Conservation (phyloP, 2,329 filamentous ascomycete genomes). For the Diaporthe ampelina region DNA sequence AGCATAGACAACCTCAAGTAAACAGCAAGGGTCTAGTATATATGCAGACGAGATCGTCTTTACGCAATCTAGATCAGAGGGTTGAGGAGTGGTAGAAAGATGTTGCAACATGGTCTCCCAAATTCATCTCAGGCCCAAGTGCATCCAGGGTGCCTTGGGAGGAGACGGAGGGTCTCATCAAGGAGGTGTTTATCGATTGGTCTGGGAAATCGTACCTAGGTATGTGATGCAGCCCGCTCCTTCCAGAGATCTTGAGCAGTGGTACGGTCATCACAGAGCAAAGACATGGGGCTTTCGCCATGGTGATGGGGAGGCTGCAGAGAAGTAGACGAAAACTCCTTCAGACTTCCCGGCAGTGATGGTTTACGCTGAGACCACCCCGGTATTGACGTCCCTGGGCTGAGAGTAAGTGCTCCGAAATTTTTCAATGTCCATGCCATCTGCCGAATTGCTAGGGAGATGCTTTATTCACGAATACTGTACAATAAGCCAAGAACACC, state of each 20-base stretch:
- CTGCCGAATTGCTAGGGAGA: background rate
- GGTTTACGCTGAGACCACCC: no score
- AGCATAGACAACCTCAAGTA: no score
- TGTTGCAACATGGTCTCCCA: slow-evolving; percentile 43
- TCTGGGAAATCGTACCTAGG: slow-evolving; percentile 14
- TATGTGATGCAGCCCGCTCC: slow-evolving; percentile 5
- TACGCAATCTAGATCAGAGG: slow-evolving; percentile 38
- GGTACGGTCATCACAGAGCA: background rate
- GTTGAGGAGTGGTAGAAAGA: slow-evolving; percentile 25
- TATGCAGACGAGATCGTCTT: no score
- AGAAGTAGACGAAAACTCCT: background rate
- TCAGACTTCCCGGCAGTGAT: no score
- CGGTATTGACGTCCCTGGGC: background rate
- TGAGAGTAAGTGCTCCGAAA: background rate
- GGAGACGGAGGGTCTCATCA: slow-evolving; percentile 38
- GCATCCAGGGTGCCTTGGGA: slow-evolving; percentile 45
- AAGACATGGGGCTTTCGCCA: background rate
- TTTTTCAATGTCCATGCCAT: background rate
- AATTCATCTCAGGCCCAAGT: slow-evolving; percentile 44
- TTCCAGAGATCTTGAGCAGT: background rate
- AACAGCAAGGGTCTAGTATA: no score
- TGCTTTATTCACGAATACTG: background rate
- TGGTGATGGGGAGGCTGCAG: background rate
- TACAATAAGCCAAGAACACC: background rate
- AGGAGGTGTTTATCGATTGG: slow-evolving; percentile 24